These are phyloP conservation scores for Cardamine resedifolia DNA, from an alignment of 345 rosid species.

Conservation along the genomic window DNA sequence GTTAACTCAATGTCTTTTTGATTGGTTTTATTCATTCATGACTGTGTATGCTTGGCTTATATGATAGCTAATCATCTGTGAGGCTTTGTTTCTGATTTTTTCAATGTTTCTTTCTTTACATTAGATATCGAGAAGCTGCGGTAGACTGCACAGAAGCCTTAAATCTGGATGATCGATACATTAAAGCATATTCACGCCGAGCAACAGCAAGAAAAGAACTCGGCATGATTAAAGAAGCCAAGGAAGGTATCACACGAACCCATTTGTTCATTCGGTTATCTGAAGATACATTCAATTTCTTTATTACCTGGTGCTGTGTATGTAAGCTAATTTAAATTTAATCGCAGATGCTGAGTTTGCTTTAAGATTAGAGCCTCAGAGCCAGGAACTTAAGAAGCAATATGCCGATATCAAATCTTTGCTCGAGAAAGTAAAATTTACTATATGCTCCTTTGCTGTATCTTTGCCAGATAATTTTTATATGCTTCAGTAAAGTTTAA, in stretches of 20 bases:
- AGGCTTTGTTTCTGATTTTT: background rate
- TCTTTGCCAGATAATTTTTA: background rate
- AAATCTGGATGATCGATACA: conserved; percentile 82
- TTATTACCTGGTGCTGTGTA: conserved; percentile 1
- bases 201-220: conserved; percentile 88
- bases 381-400: conserved; percentile 84
- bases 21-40: background rate
- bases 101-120: conserved; percentile 9
- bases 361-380: conserved; percentile 79
- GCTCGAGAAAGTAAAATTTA: conserved; percentile 59
- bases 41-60: background rate
- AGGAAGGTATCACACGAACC: conserved; percentile 52
- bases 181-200: conserved; percentile 89
- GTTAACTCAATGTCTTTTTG: conserved; percentile 23
- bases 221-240: conserved; percentile 66
- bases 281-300: background rate
- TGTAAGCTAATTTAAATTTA: conserved; percentile 11
- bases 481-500: background rate
- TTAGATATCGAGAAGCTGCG: conserved; percentile 82
- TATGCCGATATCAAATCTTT: conserved; percentile 63
- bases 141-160: conserved; percentile 93
- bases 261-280: background rate
- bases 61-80: background rate
- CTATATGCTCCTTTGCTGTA: background rate
- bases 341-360: conserved; percentile 89